Percentiles rank a stretch among this genome's conserved stretches.
phyloP scores from a whole-genome alignment of 208 protist genomes.

The Crithidia bombi region DNA sequence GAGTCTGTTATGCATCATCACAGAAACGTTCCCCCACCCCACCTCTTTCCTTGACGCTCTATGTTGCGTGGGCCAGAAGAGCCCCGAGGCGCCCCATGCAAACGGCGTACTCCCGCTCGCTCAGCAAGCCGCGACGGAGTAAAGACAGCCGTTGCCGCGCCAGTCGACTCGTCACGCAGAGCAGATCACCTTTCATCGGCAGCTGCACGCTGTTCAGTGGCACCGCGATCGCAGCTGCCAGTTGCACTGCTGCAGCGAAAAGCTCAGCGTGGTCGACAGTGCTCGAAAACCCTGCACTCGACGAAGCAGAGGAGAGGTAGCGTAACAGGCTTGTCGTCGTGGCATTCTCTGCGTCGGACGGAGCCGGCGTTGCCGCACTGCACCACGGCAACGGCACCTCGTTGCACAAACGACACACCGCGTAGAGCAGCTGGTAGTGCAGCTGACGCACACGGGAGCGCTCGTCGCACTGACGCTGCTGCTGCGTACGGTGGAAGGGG shows the following conservation, averaged over 20 bases:
- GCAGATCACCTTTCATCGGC: constrained; percentile 54
- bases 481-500: neutral
- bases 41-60: neutral
- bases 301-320: neutral
- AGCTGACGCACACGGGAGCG: constrained; percentile 22
- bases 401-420: constrained; percentile 36
- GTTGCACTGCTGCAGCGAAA: constrained; percentile 22
- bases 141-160: constrained; percentile 20
- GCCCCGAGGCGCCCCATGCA: constrained; percentile 34
- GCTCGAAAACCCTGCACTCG: neutral
- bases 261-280: neutral
- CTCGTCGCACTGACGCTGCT: neutral
- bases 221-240: constrained; percentile 36
- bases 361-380: neutral
- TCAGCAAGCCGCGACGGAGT: constrained; percentile 11
- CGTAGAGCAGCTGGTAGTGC: constrained; percentile 45
- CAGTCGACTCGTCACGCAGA: constrained; percentile 48
- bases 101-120: constrained; percentile 33
- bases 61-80: constrained; percentile 43
- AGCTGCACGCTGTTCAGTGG: constrained; percentile 40
- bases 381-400: constrained; percentile 23
- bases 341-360: neutral
- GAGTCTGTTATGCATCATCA: neutral
- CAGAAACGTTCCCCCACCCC: neutral
- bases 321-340: neutral